A percentile compares a stretch with the other conserved stretches of the same genome.
Evolutionary conservation across 1,284 basidiomycete species (phyloP).

Genomic region (Irpex sp.): DNA sequence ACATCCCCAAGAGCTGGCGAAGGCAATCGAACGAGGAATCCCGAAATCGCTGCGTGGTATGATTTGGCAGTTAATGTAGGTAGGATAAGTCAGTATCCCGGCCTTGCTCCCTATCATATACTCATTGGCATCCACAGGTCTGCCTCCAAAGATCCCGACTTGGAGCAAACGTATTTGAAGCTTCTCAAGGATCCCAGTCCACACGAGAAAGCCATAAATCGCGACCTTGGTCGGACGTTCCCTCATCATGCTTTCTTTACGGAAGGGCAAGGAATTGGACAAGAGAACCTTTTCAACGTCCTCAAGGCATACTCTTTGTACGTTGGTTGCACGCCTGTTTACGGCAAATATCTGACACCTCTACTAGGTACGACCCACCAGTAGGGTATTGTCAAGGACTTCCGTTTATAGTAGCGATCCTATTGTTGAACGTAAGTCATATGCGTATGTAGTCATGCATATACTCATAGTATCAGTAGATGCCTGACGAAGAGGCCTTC

Average conservation of each 20-base stretch:
- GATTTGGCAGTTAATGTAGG: slow-evolving; percentile 97
- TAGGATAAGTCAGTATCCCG: slow-evolving; percentile 13
- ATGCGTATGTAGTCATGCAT: neutral
- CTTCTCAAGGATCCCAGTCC: slow-evolving; percentile 81
- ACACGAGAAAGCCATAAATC: slow-evolving; percentile 92
- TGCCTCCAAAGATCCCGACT: slow-evolving; percentile 84
- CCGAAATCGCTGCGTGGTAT: slow-evolving; percentile 86
- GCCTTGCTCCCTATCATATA: neutral
- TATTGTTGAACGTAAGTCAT: slow-evolving; percentile 80
- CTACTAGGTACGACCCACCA: slow-evolving; percentile 82
- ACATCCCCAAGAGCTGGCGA: slow-evolving; percentile 76
- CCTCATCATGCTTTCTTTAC: slow-evolving; percentile 97
- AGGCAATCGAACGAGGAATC: slow-evolving; percentile 91
- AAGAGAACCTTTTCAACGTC: slow-evolving; percentile 96
- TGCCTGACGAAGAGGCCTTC: slow-evolving; percentile 99
- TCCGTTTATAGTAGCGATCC: slow-evolving; percentile 92
- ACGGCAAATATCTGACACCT: slow-evolving; percentile 14
- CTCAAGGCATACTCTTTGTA: slow-evolving; percentile 95
- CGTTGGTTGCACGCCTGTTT: slow-evolving; percentile 23
- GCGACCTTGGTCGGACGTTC: slow-evolving; percentile 93
- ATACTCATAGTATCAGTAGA: slow-evolving; percentile 44
- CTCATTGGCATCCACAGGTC: slow-evolving; percentile 44
- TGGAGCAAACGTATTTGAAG: slow-evolving; percentile 84
- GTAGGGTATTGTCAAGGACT: slow-evolving; percentile 98
- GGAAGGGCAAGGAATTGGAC: slow-evolving; percentile 87